Conservation (phyloP, 192 early-diverging fungal species). For the Glomus cerebriforme region DNA sequence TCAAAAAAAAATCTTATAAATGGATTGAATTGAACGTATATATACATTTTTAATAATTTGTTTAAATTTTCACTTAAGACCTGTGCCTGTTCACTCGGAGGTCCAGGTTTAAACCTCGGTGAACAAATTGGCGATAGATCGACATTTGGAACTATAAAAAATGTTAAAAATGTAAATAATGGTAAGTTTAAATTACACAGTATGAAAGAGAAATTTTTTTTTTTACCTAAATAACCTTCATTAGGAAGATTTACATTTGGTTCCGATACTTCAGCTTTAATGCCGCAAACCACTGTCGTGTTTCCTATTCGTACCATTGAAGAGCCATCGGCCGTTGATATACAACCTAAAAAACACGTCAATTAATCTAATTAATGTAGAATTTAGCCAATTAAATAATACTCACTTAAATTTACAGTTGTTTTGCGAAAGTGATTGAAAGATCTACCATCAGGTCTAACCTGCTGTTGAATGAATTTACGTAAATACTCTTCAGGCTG, state of each 20-base stretch:
- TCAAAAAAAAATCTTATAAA: background rate
- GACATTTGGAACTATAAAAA: constrained; percentile 82
- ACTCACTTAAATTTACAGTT: constrained; percentile 58
- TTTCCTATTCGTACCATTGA: constrained; percentile 86
- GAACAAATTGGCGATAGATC: constrained; percentile 92
- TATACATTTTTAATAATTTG: constrained; percentile 63
- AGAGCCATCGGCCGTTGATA: constrained; percentile 83
- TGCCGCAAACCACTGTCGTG: constrained; percentile 88
- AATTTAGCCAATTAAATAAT: background rate
- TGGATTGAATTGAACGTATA: background rate
- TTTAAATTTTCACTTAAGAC: constrained; percentile 76
- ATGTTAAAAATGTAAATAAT: no score
- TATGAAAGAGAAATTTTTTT: background rate
- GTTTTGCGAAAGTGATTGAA: constrained; percentile 70
- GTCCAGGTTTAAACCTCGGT: constrained; percentile 78
- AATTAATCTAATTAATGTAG: background rate
- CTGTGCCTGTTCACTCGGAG: constrained; percentile 84
- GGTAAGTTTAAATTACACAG: background rate
- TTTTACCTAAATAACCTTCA: constrained; percentile 76
- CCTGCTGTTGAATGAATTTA: constrained; percentile 75
- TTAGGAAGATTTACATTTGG: constrained; percentile 69
- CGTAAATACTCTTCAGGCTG: constrained; percentile 87
- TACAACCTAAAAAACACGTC: constrained; percentile 50
- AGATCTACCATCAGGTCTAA: constrained; percentile 83
- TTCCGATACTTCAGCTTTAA: constrained; percentile 92